phyloP scores from a whole-genome alignment of 1,139 yeast genomes.

The Kluyveromyces sp. region DNA sequence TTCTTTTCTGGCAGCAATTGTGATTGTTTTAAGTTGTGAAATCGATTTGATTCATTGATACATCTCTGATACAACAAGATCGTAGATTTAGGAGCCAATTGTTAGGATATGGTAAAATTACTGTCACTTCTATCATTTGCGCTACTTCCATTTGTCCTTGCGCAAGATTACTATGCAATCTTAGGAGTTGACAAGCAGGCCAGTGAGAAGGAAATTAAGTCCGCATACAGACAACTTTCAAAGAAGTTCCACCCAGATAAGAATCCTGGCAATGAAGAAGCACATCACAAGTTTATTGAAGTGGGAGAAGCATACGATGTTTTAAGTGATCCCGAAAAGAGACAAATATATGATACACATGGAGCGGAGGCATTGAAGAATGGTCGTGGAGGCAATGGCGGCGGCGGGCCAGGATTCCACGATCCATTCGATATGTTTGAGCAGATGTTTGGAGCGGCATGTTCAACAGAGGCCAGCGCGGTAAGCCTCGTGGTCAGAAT shows the following conservation, averaged over 20 bases:
- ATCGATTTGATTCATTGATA: too few relatives aligned
- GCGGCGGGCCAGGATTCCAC: constrained; percentile 36
- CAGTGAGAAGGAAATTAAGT: constrained; percentile 72
- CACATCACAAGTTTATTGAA: constrained; percentile 80
- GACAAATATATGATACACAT: constrained; percentile 62
- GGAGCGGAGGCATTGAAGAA: constrained; percentile 76
- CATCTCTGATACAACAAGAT: too few relatives aligned
- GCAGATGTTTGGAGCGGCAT: constrained; percentile 52
- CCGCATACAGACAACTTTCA: constrained; percentile 76
- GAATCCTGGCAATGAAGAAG: constrained; percentile 71
- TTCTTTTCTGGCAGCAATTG: too few relatives aligned
- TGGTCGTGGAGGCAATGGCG: constrained; percentile 36
- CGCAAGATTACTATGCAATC: constrained; percentile 38
- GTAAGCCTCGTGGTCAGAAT: constrained; percentile 58
- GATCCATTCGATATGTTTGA: constrained; percentile 70
- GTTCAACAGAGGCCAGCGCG: constrained; percentile 34
- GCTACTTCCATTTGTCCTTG: constrained; percentile 14
- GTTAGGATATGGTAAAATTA: constrained; percentile 5
- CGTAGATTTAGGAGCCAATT: too few relatives aligned
- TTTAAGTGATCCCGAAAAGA: constrained; percentile 65
- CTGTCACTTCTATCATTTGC: constrained; percentile 8
- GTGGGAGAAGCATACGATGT: constrained; percentile 93
- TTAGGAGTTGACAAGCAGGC: constrained; percentile 69
- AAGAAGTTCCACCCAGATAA: constrained; percentile 94
- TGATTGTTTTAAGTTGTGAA: too few relatives aligned